A percentile compares a stretch with the other conserved stretches of the same genome.
Conservation (phyloP, 2,329 filamentous ascomycete genomes). For the Xylariaceae sp. region DNA sequence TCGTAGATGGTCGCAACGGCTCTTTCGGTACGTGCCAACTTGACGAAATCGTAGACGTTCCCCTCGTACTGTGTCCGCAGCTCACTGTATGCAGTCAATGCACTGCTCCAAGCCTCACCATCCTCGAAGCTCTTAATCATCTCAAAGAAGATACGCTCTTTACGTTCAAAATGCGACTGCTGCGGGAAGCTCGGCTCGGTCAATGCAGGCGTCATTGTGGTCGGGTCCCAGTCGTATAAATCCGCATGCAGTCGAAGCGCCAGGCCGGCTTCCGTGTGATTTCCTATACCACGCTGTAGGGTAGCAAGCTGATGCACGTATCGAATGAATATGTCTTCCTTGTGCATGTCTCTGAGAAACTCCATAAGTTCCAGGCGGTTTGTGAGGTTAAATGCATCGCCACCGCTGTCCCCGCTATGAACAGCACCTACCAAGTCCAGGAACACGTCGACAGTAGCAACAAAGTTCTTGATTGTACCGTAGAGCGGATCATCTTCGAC, state of each 20-base stretch:
- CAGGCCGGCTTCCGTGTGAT: slow-evolving; percentile 81
- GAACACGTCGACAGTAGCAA: slow-evolving; percentile 82
- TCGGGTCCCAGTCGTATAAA: slow-evolving; percentile 84
- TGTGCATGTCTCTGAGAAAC: slow-evolving; percentile 92
- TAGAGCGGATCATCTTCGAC: slow-evolving; percentile 68
- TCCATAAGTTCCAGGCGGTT: slow-evolving; percentile 91
- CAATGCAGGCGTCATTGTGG: slow-evolving; percentile 58
- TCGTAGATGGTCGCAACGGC: slow-evolving; percentile 93
- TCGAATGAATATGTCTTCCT: slow-evolving; percentile 92
- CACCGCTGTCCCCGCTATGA: slow-evolving; percentile 66
- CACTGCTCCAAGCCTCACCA: slow-evolving; percentile 88
- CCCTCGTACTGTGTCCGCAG: slow-evolving; percentile 86
- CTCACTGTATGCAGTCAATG: slow-evolving; percentile 82
- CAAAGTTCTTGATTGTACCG: slow-evolving; percentile 68
- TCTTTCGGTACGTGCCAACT: slow-evolving; percentile 80
- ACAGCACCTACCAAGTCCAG: slow-evolving; percentile 86
- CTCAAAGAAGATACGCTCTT: slow-evolving; percentile 85
- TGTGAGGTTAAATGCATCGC: slow-evolving; percentile 76
- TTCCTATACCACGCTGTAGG: slow-evolving; percentile 68
- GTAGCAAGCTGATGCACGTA: slow-evolving; percentile 89
- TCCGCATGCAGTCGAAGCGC: slow-evolving; percentile 88
- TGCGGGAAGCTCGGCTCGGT: slow-evolving; percentile 70
- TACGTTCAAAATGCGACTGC: slow-evolving; percentile 85
- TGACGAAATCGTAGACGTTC: slow-evolving; percentile 84
- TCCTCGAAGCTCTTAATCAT: slow-evolving; percentile 95